These are phyloP conservation scores for Backusella australiensis DNA, from an alignment of 192 early-diverging fungal species.

Conservation along the genomic window DNA sequence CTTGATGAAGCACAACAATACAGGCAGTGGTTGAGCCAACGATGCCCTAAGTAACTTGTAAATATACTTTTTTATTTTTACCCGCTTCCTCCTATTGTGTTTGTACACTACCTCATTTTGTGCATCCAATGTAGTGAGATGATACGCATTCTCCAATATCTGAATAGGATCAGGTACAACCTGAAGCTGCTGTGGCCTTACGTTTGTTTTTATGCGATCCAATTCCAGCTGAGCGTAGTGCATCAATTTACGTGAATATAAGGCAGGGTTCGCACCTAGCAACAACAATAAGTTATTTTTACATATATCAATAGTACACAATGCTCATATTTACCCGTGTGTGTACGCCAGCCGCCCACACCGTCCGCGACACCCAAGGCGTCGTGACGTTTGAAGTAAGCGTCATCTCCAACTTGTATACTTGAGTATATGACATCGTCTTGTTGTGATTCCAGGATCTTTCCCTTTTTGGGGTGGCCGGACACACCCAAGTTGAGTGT, in stretches of 20 bases:
- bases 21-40: constrained; percentile 92
- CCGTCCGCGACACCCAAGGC: constrained; percentile 92
- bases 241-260: constrained; percentile 93
- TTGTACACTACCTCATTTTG: constrained; percentile 39
- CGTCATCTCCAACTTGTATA: constrained; percentile 85
- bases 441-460: constrained; percentile 14
- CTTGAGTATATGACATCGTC: constrained; percentile 56
- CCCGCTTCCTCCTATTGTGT: background rate
- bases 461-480: constrained; percentile 46
- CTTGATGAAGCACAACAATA: constrained; percentile 81
- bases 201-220: constrained; percentile 76
- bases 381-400: constrained; percentile 85
- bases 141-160: constrained; percentile 13
- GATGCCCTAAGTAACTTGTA: constrained; percentile 43
- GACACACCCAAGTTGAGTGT: constrained; percentile 46
- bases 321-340: constrained; percentile 12
- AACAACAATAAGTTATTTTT: background rate
- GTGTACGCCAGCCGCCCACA: constrained; percentile 85
- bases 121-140: constrained; percentile 52
- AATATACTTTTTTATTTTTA: background rate
- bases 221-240: constrained; percentile 84
- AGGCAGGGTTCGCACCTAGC: constrained; percentile 82
- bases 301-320: background rate
- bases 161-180: constrained; percentile 10
- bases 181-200: constrained; percentile 14